A percentile compares a stretch with the other conserved stretches of the same genome.
phyloP scores from a whole-genome alignment of 805 yeast species.

The Tetrapisispora phaffii region DNA sequence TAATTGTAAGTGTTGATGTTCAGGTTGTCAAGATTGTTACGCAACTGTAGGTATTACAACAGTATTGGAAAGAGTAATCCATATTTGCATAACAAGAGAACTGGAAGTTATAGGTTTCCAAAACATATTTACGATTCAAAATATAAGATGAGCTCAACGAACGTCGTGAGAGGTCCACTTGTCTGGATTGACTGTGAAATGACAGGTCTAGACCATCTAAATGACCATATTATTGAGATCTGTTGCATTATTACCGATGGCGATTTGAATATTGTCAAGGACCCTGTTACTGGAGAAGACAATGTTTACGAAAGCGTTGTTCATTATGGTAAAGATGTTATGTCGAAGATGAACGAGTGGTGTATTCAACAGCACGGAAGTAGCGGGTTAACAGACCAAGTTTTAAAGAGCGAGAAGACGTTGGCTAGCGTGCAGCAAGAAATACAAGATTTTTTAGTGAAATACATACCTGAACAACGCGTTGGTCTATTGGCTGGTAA shows the following conservation, averaged over 20 bases:
- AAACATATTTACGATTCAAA: not conserved
- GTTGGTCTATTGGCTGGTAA: slow-evolving; percentile 82
- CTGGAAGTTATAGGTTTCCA: not conserved
- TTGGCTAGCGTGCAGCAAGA: slow-evolving; percentile 54
- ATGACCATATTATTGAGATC: slow-evolving; percentile 84
- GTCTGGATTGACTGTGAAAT: slow-evolving; percentile 98
- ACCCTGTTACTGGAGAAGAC: slow-evolving; percentile 19
- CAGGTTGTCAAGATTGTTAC: not conserved
- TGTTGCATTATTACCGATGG: slow-evolving; percentile 88
- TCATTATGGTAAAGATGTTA: slow-evolving; percentile 48
- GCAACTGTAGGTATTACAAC: not conserved
- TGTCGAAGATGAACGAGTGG: slow-evolving; percentile 82
- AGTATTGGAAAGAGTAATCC: not conserved
- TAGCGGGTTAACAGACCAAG: slow-evolving; percentile 68
- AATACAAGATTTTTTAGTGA: slow-evolving; percentile 49
- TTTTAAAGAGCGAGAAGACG: slow-evolving; percentile 45
- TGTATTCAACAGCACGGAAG: slow-evolving; percentile 72
- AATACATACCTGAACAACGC: slow-evolving; percentile 41
- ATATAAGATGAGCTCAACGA: slow-evolving; percentile 5
- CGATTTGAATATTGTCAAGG: slow-evolving; percentile 56
- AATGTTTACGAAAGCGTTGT: slow-evolving; percentile 75
- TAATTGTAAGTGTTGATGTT: not conserved
- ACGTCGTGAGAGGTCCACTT: slow-evolving; percentile 31
- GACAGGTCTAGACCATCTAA: slow-evolving; percentile 82
- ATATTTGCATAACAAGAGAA: not conserved